These are phyloP conservation scores for Vaccinium myrtillus DNA, from an alignment of 148 eudicot species.

Conservation along the genomic window DNA sequence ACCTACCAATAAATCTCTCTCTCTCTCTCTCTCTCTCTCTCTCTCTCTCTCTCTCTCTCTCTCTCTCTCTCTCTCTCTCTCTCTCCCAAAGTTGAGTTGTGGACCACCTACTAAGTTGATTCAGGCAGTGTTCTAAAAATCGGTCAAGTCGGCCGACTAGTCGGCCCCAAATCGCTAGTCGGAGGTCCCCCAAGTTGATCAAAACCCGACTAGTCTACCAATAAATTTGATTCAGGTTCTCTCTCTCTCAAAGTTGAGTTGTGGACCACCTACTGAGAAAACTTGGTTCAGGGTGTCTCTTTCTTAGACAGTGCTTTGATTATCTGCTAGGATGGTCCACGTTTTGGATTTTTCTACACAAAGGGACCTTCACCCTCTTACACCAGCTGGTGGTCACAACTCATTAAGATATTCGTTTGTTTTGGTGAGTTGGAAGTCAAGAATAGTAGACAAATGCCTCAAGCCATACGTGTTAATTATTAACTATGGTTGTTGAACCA, in stretches of 20 bases:
- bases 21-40: no score
- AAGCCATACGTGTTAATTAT: neutral
- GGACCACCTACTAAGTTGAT: no score
- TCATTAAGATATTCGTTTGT: neutral
- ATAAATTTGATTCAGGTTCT: neutral
- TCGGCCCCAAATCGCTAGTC: no score
- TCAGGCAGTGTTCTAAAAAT: no score
- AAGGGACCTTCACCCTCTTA: constrained; percentile 5
- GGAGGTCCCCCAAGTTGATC: no score
- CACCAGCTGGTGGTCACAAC: constrained; percentile 15
- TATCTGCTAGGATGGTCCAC: neutral
- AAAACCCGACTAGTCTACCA: neutral
- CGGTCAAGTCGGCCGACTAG: no score
- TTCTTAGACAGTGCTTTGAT: neutral
- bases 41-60: no score
- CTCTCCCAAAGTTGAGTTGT: no score
- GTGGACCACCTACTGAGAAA: neutral
- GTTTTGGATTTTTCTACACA: neutral
- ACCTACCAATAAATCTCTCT: neutral
- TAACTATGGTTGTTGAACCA: neutral
- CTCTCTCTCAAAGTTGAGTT: neutral
- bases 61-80: no score
- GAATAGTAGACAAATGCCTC: neutral
- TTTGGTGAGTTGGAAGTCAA: neutral
- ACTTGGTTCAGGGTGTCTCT: neutral